phyloP scores from a whole-genome alignment of 192 early-diverging fungal species.

The Bifiguratus adelaidae region DNA sequence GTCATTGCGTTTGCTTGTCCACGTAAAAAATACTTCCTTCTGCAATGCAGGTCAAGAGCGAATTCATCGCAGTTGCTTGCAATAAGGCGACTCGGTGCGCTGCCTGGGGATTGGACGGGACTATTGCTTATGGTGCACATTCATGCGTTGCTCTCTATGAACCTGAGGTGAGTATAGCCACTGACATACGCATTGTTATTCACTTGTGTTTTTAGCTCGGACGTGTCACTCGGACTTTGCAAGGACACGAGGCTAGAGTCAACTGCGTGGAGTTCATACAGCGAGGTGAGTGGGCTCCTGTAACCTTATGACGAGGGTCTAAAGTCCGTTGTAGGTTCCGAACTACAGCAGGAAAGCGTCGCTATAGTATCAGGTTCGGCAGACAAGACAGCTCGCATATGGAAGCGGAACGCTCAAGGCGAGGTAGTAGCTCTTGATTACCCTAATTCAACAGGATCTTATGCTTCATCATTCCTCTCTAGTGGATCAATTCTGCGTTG shows the following conservation, averaged over 20 bases:
- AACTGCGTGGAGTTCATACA: slow-evolving; percentile 67
- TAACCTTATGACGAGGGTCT: neutral
- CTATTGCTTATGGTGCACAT: slow-evolving; percentile 65
- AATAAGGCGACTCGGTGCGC: slow-evolving; percentile 53
- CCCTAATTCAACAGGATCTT: neutral
- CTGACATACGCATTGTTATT: neutral
- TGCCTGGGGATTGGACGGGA: slow-evolving; percentile 44
- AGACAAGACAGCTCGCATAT: slow-evolving; percentile 67
- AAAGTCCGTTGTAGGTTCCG: neutral
- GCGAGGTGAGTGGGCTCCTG: slow-evolving; percentile 18
- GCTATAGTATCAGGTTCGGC: slow-evolving; percentile 71
- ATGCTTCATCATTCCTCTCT: slow-evolving; percentile 1
- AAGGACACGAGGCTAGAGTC: slow-evolving; percentile 67
- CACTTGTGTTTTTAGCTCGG: neutral
- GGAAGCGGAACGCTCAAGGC: slow-evolving; percentile 31
- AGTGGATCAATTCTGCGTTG: slow-evolving; percentile 54
- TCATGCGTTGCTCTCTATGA: slow-evolving; percentile 59
- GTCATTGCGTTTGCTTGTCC: too few relatives aligned
- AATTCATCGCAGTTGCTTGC: slow-evolving; percentile 52
- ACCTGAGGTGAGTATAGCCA: slow-evolving; percentile 44
- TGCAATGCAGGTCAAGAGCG: slow-evolving; percentile 26
- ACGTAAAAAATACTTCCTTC: neutral
- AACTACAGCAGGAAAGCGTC: slow-evolving; percentile 32
- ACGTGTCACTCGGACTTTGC: slow-evolving; percentile 31
- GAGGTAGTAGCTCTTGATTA: slow-evolving; percentile 6